A percentile compares a stretch with the other conserved stretches of the same genome.
These are phyloP conservation scores for Umbilicus rupestris DNA, from an alignment of 164 flowering plant genomes.

Conservation along the genomic window DNA sequence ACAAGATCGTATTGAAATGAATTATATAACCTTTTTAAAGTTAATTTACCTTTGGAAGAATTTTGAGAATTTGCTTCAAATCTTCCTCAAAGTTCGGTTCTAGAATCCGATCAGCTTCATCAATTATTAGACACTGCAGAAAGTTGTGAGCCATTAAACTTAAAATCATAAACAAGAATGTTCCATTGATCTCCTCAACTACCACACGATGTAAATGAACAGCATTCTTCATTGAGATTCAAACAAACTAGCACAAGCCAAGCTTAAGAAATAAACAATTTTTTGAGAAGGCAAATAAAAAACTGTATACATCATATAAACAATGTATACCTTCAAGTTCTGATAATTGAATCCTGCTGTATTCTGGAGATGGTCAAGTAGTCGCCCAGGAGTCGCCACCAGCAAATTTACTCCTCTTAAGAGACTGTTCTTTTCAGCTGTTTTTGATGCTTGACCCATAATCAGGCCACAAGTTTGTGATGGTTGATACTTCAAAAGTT, in stretches of 20 bases:
- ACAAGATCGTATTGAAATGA: neutral
- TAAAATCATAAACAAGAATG: neutral
- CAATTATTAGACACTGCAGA: constrained; percentile 6
- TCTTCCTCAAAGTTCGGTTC: constrained; percentile 9
- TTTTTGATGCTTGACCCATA: constrained; percentile 5
- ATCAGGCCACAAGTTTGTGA: neutral
- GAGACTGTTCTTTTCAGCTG: neutral
- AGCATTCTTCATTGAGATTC: neutral
- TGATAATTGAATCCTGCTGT: constrained; percentile 4
- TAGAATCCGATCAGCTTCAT: constrained; percentile 7
- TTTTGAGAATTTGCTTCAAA: constrained; percentile 5
- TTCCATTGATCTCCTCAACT: neutral
- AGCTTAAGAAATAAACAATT: neutral
- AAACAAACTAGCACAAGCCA: neutral
- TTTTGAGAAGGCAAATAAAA: neutral
- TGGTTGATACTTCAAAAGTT: constrained; percentile 1
- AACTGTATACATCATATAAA: neutral
- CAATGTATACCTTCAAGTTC: neutral
- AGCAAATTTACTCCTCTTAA: constrained; percentile 5
- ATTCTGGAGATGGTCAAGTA: constrained; percentile 7
- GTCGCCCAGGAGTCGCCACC: constrained; percentile 9
- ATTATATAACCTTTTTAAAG: neutral
- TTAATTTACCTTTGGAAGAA: constrained; percentile 6
- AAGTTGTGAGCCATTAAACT: neutral
- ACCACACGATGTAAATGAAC: too few relatives aligned